Evolutionary conservation across 2,329 filamentous ascomycete genomes (phyloP).

Genomic region (Venturia oleaginea): DNA sequence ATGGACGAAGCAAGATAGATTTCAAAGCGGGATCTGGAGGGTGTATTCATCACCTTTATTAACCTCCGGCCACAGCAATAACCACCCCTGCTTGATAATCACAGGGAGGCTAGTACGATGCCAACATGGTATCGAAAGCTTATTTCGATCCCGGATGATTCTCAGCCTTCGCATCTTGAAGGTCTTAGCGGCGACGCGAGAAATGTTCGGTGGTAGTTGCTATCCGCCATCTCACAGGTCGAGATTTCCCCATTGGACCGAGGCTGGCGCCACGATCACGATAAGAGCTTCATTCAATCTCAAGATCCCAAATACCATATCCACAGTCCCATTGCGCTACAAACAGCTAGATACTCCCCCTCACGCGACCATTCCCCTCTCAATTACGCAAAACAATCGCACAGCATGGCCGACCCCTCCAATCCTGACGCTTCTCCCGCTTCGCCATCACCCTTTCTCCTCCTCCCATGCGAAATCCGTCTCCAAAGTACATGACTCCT

Average conservation of each 20-base stretch:
- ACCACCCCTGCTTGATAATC: neutral
- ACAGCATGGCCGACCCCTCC: neutral
- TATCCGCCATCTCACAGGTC: too few species aligned
- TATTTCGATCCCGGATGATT: too few species aligned
- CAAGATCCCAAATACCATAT: neutral
- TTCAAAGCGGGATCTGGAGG: neutral
- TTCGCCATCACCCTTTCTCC: constrained; percentile 25
- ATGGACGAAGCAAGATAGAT: neutral
- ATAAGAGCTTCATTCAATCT: neutral
- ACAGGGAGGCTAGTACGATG: neutral
- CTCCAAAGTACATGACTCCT: constrained; percentile 43
- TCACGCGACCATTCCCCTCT: too few species aligned
- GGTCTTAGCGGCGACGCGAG: too few species aligned
- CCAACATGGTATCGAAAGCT: too few species aligned
- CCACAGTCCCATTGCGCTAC: neutral
- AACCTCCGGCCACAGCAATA: too few species aligned
- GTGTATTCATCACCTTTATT: too few species aligned
- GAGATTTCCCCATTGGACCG: neutral
- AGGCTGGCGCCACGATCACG: neutral
- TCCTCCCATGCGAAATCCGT: constrained; percentile 50
- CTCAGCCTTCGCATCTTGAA: too few species aligned
- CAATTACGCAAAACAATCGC: neutral
- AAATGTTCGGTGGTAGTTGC: too few species aligned
- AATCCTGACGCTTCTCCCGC: neutral
- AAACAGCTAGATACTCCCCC: neutral